Evolutionary conservation across 148 eudicot genomes (phyloP), one percentile per base, ranked within the genome.

Genomic region (Persicaria tinctoria): DNA sequence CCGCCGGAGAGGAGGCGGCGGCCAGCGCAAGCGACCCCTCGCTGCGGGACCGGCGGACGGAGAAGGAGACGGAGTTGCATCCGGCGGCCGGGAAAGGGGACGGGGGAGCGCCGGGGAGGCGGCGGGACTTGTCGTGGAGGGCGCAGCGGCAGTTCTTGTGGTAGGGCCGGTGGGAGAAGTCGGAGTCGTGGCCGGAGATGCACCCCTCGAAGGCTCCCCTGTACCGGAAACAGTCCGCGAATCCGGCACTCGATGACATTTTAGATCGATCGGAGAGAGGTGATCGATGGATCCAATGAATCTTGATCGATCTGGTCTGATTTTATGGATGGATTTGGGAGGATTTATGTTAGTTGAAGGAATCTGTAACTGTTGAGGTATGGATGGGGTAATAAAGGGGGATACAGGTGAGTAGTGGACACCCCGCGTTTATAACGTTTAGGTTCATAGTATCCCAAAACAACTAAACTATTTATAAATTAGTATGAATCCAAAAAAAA

Each of bases 121-220:
- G 70, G 48, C 70, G 70, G 1, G 70, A 66, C 18, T 66, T 66
- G 9, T 66, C 70, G 18, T 66, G 70, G 70, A 66, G 70, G 5
- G 70, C 70, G 18, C 70, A 66, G 7, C 70, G 47, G 70, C 70
- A 66, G 46, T 66, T 44, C 47, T 66, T 66, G 18, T 66, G 70
- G 70, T 66, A 66, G 5, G 70, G 70, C 1, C 70, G 70, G 70
- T 66, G 48, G 70, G 70, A 66, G 70, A 66, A 13, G 20, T 66
- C 44, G 46, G 70, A 66, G 48, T 66, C 70, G 48, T 66, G 70
- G 70, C 70, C 70, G 70, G 70, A 66, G 48, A 66, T 66, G 70
- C 70, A 66, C 44, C 70, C 70, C 48, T 66, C 70, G 47, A 66
- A 66, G 18, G 70, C 12, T 41, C 70, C 70, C 4, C 17, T 41